phyloP scores from a whole-genome alignment of 768 basidiomycete species.

The Tricholomella constricta region DNA sequence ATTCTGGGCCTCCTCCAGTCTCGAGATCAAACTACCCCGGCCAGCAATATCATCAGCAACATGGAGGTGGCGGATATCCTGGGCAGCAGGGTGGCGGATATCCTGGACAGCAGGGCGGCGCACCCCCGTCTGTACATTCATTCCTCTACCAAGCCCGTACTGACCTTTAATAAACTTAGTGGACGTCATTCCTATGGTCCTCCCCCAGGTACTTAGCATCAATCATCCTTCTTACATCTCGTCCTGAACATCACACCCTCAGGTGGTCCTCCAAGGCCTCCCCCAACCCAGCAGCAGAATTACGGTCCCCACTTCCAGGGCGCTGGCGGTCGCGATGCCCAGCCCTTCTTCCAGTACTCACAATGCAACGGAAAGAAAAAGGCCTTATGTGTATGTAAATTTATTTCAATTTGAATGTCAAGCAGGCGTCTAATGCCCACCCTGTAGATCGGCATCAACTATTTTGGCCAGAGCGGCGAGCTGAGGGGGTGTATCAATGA shows the following conservation, averaged over 20 bases:
- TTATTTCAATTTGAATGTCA: neutral
- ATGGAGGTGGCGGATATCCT: slow-evolving; percentile 24
- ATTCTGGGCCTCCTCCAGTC: slow-evolving; percentile 31
- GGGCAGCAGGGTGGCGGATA: slow-evolving; percentile 31
- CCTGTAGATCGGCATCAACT: slow-evolving; percentile 85
- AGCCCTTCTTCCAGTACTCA: slow-evolving; percentile 82
- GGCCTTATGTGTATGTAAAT: slow-evolving; percentile 73
- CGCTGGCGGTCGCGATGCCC: slow-evolving; percentile 44
- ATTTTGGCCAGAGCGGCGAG: slow-evolving; percentile 65
- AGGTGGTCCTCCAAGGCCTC: slow-evolving; percentile 49
- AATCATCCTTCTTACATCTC: too few relatives aligned
- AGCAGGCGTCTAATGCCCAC: neutral
- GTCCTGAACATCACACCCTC: too few relatives aligned
- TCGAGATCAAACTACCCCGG: slow-evolving; percentile 40
- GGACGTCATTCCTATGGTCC: slow-evolving; percentile 18
- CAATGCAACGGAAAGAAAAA: slow-evolving; percentile 88
- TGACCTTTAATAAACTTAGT: slow-evolving; percentile 1
- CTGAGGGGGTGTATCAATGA: slow-evolving; percentile 92
- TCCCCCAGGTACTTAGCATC: slow-evolving; percentile 23
- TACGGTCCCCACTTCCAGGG: slow-evolving; percentile 63
- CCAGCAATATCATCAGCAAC: slow-evolving; percentile 41
- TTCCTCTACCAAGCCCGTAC: neutral
- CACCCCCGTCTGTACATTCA: slow-evolving; percentile 11
- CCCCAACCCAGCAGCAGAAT: slow-evolving; percentile 58
- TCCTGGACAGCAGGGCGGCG: too few relatives aligned